Evolutionary conservation across 176 grass and related monocot genomes (phyloP), one percentile per base, ranked within the genome.

Genomic region (Musa troglodytarum): DNA sequence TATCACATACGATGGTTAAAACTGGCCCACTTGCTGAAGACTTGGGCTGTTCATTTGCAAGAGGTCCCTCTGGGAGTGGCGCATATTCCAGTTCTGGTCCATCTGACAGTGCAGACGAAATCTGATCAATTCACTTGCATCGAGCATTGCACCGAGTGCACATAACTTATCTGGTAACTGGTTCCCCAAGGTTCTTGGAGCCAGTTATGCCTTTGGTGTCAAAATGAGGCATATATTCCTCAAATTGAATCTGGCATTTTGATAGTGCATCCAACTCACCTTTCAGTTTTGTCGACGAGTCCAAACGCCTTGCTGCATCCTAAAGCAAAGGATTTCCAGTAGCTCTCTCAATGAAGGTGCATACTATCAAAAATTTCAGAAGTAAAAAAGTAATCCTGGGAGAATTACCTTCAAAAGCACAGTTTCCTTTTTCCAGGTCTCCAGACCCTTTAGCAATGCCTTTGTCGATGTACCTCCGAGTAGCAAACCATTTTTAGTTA

Each of bases 31-130:
- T 68, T 19, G 77, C n/a, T 52, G 77, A 79, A 21, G 23, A 50
- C 11, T 43, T 59, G 12, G 55, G 15, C 25, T 61, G 65, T 58
- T 34, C 28, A 79, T 70, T 71, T 14, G 28, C 28, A 71, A n/a
- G 11, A 51, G 77, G 77, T 22, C 23, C 52, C 12, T 53, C 53
- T 57, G 65, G 54, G 26, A 79, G 29, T 24, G 53, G 77, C 58
- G 70, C 34, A 68, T 79, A 79, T 59, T 71, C 77, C 15, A 79
- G 24, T 59, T 79, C 53, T 71, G 66, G 77, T 49, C 10, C 29
- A n/a, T 79, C 77, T 79, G 28, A 49, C 22, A 51, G 8, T 9
- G 8, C 43, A 49, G 52, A 70, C 9, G 10, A 51, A 70, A 21
- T 70, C 51, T 51, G 8, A 70, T 70, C 68, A 52, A 51, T 70